Evolutionary conservation across 2,329 filamentous ascomycete genomes (phyloP).

Genomic region (Truncatella angustata): DNA sequence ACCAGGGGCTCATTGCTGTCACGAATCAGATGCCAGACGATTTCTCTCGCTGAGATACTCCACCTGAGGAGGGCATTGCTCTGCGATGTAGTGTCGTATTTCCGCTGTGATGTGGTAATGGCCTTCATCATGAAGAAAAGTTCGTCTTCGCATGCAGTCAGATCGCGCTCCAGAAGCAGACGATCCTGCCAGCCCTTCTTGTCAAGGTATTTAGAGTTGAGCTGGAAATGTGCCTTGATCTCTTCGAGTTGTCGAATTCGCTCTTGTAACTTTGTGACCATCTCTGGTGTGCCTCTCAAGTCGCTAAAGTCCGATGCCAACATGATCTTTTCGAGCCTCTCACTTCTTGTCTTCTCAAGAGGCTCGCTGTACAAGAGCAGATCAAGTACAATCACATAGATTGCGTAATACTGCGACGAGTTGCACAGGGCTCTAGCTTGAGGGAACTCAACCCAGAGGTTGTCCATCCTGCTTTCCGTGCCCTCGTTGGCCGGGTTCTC

Average conservation of each 20-base stretch:
- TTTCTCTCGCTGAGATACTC: constrained; percentile 91
- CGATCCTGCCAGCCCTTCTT: constrained; percentile 89
- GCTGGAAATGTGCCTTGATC: constrained; percentile 94
- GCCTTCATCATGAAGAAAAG: constrained; percentile 99
- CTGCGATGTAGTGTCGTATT: constrained; percentile 70
- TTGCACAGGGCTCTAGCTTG: constrained; percentile 94
- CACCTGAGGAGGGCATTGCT: constrained; percentile 81
- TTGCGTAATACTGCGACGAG: constrained; percentile 93
- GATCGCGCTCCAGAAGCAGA: constrained; percentile 82
- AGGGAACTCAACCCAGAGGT: constrained; percentile 95
- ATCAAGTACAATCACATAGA: constrained; percentile 97
- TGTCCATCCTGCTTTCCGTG: constrained; percentile 82
- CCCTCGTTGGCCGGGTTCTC: constrained; percentile 51
- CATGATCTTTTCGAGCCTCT: constrained; percentile 97
- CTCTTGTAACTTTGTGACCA: constrained; percentile 88
- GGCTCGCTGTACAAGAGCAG: constrained; percentile 95
- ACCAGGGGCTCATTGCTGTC: constrained; percentile 85
- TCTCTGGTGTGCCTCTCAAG: constrained; percentile 85
- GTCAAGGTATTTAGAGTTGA: constrained; percentile 84
- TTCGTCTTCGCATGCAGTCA: constrained; percentile 90
- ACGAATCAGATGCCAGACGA: constrained; percentile 94
- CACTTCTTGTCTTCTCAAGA: constrained; percentile 92
- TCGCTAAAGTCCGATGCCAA: constrained; percentile 98
- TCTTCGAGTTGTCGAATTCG: constrained; percentile 92
- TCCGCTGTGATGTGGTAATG: constrained; percentile 92